Base-by-base conservation (phyloP, 108 stramenopile species). In the Parietichytrium sp. region DNA sequence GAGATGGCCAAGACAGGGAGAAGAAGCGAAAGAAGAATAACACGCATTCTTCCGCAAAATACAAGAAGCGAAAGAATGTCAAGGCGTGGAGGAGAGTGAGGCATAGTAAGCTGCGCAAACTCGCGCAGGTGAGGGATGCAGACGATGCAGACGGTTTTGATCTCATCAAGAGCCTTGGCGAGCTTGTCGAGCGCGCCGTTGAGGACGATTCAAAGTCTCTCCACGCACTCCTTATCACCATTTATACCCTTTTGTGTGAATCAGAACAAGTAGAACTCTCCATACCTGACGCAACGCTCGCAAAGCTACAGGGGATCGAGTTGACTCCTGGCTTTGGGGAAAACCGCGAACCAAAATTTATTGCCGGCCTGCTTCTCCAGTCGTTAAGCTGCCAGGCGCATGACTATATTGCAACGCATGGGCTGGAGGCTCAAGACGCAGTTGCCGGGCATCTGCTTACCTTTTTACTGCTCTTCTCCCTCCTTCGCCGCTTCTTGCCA, bases 381-480 rank as follows among this genome's bases (percentile, higher is more conserved):
- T 25, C 36, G 10, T 72, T 72, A 45, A 42, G 61, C 42, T 42
- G 18, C 42, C 61, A 45, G 10, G 61, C 61, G 33, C 61, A 72
- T 33, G 61, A 72, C 61, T 72, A 33, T 2, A 72, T 72, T 38
- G 61, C 61, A 0, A 45, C 61, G 20, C 10, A 72, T n/a, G 61
- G 61, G 6, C 36, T 16, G 2, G 20, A 45, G 13, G 61, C 38
- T 6, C 36, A 72, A 42, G 38, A 42, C 12, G 33, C 29, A 1
- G 45, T 72, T 45, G 38, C 36, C 42, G 61, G 38, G 6, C 61
- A 72, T 3, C 61, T 42, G 10, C 42, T 72, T 1, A 72, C 61
- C 16, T 72, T 72, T 27, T 42, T 72, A 23, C 61, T 72, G 13
- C 29, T 72, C 42, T 42, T 45, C 33, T 16, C 61, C 10, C 61